phyloP scores from a whole-genome alignment of 306 rosid genomes.

The Styphnolobium japonicum region DNA sequence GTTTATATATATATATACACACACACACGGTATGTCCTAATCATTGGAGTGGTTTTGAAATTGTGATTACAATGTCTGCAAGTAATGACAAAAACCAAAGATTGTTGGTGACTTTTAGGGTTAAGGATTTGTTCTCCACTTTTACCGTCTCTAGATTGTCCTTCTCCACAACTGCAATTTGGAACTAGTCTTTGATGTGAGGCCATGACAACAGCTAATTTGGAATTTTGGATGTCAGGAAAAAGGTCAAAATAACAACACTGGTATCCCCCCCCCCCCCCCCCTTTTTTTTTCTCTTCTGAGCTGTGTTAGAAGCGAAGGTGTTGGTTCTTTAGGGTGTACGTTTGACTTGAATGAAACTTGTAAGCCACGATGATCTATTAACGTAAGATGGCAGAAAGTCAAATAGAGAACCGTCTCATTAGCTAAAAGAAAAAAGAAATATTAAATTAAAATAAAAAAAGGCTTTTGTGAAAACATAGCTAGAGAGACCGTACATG shows the following conservation, averaged over 20 bases:
- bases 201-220: too few species aligned
- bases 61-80: background rate
- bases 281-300: background rate
- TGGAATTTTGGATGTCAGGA: background rate
- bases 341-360: too few species aligned
- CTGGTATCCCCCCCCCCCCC: too few species aligned
- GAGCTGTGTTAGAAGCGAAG: background rate
- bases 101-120: background rate
- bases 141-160: background rate
- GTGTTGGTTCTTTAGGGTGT: too few species aligned
- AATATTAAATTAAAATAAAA: too few species aligned
- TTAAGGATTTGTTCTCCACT: constrained; percentile 6
- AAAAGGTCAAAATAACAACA: background rate
- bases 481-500: too few species aligned
- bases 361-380: too few species aligned
- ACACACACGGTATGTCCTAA: background rate
- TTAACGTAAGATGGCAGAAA: too few species aligned
- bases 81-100: constrained; percentile 2
- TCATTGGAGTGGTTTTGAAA: background rate
- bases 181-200: background rate
- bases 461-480: too few species aligned
- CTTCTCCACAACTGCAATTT: background rate
- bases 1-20: background rate
- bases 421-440: too few species aligned
- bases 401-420: too few species aligned